A percentile compares a stretch with the other conserved stretches of the same genome.
Conservation (phyloP, 208 protist species). For the Crithidia sp. region DNA sequence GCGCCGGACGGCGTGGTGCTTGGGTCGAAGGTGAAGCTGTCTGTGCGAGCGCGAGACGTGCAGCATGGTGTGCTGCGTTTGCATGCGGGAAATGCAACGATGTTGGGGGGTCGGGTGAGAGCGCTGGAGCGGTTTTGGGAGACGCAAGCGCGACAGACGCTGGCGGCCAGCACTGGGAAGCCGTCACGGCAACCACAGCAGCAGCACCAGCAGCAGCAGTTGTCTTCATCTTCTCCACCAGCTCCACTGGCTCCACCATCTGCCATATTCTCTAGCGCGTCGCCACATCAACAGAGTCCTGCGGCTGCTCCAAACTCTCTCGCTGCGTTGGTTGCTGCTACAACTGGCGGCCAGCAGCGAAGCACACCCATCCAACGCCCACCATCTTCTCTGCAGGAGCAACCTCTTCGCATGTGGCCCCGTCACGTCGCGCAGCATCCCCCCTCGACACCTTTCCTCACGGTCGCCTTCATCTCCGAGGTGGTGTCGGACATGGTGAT, state of each 20-base stretch:
- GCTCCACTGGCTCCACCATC: not conserved
- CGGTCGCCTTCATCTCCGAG: conserved; percentile 57
- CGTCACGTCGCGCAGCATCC: conserved; percentile 15
- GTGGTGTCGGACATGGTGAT: conserved; percentile 69
- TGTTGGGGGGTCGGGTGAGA: conserved; percentile 58
- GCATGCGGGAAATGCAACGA: conserved; percentile 42
- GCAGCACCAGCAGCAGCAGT: not conserved
- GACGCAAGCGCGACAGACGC: conserved; percentile 33
- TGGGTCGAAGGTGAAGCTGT: conserved; percentile 58
- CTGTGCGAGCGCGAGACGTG: conserved; percentile 12
- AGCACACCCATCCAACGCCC: too few species aligned
- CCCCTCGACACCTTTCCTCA: conserved; percentile 41
- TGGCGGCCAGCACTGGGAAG: conserved; percentile 49
- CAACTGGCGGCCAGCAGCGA: too few species aligned
- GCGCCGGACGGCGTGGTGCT: conserved; percentile 54
- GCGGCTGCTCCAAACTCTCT: too few species aligned
- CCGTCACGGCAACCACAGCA: conserved; percentile 32
- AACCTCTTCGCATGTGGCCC: conserved; percentile 31
- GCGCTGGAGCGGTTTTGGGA: conserved; percentile 59
- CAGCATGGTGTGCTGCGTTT: conserved; percentile 58
- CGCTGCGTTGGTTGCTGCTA: too few species aligned
- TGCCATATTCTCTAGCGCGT: too few species aligned
- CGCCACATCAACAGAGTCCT: too few species aligned
- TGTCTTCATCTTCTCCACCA: not conserved
- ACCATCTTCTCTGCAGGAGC: conserved; percentile 2